Conservation (phyloP, 2,329 filamentous ascomycete genomes). For the Sordariomycetes sp. region DNA sequence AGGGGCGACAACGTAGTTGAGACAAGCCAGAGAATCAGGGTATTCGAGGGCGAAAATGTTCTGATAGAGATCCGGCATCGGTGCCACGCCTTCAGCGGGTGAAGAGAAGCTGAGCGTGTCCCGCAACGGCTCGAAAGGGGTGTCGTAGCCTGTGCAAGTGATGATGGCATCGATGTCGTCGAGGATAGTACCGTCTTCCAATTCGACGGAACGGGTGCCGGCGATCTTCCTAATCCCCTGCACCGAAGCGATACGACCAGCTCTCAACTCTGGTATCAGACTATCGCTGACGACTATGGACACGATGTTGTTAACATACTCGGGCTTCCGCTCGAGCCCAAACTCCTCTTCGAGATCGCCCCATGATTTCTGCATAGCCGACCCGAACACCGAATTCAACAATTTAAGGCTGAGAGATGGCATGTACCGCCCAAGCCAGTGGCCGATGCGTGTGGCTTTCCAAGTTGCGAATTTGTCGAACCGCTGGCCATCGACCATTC, state of each 20-base stretch:
- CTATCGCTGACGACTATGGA: conserved; percentile 10
- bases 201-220: conserved; percentile 10
- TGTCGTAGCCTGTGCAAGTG: conserved; percentile 20
- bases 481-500: conserved; percentile 10
- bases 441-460: conserved; percentile 8
- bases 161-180: conserved; percentile 17
- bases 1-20: conserved; percentile 22
- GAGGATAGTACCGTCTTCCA: conserved; percentile 15
- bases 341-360: conserved; percentile 10
- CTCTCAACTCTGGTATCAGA: conserved; percentile 9
- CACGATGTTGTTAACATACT: conserved; percentile 8
- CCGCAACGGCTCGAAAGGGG: conserved; percentile 12
- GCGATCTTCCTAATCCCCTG: conserved; percentile 7
- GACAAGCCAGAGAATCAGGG: conserved; percentile 28
- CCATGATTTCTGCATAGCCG: conserved; percentile 6
- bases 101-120: conserved; percentile 2
- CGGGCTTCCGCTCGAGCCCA: conserved; percentile 7
- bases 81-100: conserved; percentile 6
- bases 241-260: conserved; percentile 6
- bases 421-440: conserved; percentile 9
- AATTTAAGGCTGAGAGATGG: conserved; percentile 8
- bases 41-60: conserved; percentile 29
- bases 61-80: conserved; percentile 25
- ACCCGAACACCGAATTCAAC: conserved; percentile 8
- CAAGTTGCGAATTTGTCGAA: conserved; percentile 11